Percentiles rank a stretch among this genome's conserved stretches.
Evolutionary conservation across 202 grass and related monocot genomes (phyloP).

Genomic region (Miscanthus sacchariflorus): DNA sequence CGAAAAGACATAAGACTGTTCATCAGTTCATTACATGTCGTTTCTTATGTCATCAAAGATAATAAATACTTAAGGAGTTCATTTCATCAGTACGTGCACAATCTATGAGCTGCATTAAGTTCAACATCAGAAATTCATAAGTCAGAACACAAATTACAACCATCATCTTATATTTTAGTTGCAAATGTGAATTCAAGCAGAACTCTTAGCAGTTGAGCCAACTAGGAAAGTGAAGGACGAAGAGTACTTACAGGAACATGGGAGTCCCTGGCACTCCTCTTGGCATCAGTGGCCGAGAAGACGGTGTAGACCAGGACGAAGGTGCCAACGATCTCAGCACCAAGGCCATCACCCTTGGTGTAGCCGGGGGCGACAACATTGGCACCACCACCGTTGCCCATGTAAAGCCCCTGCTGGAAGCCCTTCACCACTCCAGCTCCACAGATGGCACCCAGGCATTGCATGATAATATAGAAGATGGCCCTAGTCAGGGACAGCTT

Average conservation of each 20-base stretch:
- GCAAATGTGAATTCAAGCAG: not conserved
- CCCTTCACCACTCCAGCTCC: conserved; percentile 94
- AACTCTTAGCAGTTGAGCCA: conserved; percentile 3
- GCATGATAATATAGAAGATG: conserved; percentile 95
- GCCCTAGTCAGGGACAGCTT: conserved; percentile 89
- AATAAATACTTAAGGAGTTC: not conserved
- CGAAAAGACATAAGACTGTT: not conserved
- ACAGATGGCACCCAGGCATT: conserved; percentile 93
- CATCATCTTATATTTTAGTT: conserved; percentile 8
- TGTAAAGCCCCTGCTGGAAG: conserved; percentile 80
- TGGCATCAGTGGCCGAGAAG: conserved; percentile 91
- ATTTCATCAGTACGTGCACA: conserved; percentile 5
- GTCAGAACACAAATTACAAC: conserved; percentile 5
- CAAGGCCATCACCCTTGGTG: conserved; percentile 86
- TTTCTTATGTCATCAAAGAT: not conserved
- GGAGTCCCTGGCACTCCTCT: conserved; percentile 93
- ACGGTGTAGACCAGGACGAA: conserved; percentile 95
- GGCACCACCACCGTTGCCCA: conserved; percentile 86
- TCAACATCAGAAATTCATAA: not conserved
- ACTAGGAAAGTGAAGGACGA: not conserved
- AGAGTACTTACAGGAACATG: conserved; percentile 80
- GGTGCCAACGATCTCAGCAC: conserved; percentile 90
- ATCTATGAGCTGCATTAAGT: not conserved
- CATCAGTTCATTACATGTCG: conserved; percentile 1
- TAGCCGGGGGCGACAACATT: conserved; percentile 76